Conservation (phyloP, 306 rosid species). For the Hylodesmum podocarpum region DNA sequence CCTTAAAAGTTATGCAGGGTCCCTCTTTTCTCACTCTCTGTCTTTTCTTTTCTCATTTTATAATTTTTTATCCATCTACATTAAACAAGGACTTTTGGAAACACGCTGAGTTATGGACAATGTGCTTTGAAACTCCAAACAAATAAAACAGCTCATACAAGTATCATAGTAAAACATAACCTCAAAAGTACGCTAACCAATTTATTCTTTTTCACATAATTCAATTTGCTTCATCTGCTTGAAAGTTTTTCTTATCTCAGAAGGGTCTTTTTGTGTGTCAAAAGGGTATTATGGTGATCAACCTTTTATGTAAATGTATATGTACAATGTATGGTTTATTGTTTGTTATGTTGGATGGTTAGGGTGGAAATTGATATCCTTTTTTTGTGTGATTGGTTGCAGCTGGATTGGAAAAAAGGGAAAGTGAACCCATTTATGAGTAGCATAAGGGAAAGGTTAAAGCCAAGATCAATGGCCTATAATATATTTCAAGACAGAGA, state of each 20-base stretch:
- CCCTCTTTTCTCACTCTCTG: constrained; percentile 6
- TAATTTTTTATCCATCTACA: not conserved
- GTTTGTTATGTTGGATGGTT: not conserved
- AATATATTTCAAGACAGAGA: constrained; percentile 43
- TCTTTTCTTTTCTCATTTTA: constrained; percentile 10
- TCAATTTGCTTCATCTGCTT: not conserved
- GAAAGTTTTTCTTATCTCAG: not conserved
- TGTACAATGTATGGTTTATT: not conserved
- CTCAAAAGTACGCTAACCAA: constrained; percentile 30
- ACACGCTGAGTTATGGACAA: not conserved
- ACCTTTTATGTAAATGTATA: not conserved
- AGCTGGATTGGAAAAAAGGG: constrained; percentile 49
- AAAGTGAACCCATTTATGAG: constrained; percentile 18
- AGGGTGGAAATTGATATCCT: not conserved
- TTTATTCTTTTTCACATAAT: not conserved
- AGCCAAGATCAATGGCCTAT: constrained; percentile 44
- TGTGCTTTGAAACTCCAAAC: not conserved
- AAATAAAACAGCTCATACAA: not conserved
- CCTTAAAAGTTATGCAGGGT: not conserved
- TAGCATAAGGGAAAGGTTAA: constrained; percentile 18
- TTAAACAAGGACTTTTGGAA: constrained; percentile 6
- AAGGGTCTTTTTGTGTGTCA: constrained; percentile 19
- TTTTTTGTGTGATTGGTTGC: constrained; percentile 22
- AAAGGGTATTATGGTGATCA: constrained; percentile 12
- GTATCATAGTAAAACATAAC: not conserved